A percentile compares a stretch with the other conserved stretches of the same genome.
Evolutionary conservation across 768 basidiomycete genomes (phyloP).

Genomic region (Mycena polygramma): DNA sequence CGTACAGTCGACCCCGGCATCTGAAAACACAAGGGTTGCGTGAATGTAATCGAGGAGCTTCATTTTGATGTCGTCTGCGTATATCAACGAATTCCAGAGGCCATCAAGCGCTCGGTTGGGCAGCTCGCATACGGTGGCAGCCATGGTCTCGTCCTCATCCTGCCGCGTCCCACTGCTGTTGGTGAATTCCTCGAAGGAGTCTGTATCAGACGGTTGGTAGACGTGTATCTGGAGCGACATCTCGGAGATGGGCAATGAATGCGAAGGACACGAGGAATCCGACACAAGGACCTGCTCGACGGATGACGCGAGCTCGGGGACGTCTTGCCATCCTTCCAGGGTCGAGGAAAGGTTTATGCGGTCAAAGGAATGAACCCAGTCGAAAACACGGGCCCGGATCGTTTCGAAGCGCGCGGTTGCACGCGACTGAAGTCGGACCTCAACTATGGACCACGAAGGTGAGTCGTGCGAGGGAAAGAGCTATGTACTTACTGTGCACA

Average conservation of each 20-base stretch:
- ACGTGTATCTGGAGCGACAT: constrained; percentile 85
- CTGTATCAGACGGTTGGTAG: constrained; percentile 82
- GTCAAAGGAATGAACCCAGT: constrained; percentile 70
- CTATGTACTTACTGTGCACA: constrained; percentile 66
- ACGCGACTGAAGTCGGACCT: constrained; percentile 80
- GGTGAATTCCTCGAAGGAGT: constrained; percentile 81
- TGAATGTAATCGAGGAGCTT: constrained; percentile 94
- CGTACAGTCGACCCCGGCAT: constrained; percentile 88
- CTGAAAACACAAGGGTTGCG: constrained; percentile 93
- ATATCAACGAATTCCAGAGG: constrained; percentile 94
- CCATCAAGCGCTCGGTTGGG: constrained; percentile 90
- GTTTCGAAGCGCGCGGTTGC: constrained; percentile 83
- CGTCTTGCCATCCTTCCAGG: constrained; percentile 84
- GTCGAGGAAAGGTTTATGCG: constrained; percentile 78
- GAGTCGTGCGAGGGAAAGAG: not conserved
- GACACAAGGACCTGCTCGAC: constrained; percentile 84
- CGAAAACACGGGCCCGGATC: constrained; percentile 72
- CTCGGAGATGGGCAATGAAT: constrained; percentile 66
- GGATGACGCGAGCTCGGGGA: constrained; percentile 76
- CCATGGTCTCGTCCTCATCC: constrained; percentile 84
- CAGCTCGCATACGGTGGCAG: constrained; percentile 91
- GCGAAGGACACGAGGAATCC: constrained; percentile 74
- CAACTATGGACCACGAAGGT: constrained; percentile 63
- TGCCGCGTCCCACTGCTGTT: constrained; percentile 62
- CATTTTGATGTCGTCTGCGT: constrained; percentile 84